Base-by-base conservation (phyloP, 768 basidiomycete species). In the Collybia nuda region DNA sequence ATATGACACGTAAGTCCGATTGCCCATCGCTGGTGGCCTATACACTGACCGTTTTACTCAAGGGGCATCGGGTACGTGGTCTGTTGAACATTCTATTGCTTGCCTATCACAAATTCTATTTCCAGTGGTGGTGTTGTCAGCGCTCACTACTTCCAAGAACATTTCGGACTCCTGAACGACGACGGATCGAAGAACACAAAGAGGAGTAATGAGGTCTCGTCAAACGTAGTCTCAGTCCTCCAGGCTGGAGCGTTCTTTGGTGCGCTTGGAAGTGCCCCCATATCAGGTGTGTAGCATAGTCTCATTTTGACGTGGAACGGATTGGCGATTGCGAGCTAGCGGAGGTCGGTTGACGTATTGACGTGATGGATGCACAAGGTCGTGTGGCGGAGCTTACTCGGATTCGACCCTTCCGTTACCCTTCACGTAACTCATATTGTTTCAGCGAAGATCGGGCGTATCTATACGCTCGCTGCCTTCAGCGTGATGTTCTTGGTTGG, bases 401-500 rank as follows among this genome's bases (percentile, higher is more conserved):
- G 48, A 21, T 3, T 19, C 5, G 11, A 28, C 17, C n/a, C 5
- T 14, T 19, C 14, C 11, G 14, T 44, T 5, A 47, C 37, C 2
- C n/a, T 32, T 18, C 19, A 32, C 9, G 7, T 11, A 32, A 32
- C 14, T 32, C 32, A 32, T 32, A 11, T 5, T 40, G 32, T 23
- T 44, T 18, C 40, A 89, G 87, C 79, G 22, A 72, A 67, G 45
- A 71, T 93, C 45, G 92, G 92, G 1, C 79, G 92, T n/a, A 77
- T 75, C 56, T 75, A 67, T 64, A 83, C 89, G 0, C 69, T 93
- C 8, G 58, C 87, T 37, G 64, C 56, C 0, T 91, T 84, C 56
- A 78, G 78, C 2, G 35, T 80, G 17, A 71, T 93, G 40, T 95
- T 93, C 67, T 54, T 67, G 19, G 61, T 90, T 36, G 91, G 90